Percentiles rank a stretch among this genome's conserved stretches.
phyloP scores from a whole-genome alignment of 306 rosid genomes.

The Pueraria montana region DNA sequence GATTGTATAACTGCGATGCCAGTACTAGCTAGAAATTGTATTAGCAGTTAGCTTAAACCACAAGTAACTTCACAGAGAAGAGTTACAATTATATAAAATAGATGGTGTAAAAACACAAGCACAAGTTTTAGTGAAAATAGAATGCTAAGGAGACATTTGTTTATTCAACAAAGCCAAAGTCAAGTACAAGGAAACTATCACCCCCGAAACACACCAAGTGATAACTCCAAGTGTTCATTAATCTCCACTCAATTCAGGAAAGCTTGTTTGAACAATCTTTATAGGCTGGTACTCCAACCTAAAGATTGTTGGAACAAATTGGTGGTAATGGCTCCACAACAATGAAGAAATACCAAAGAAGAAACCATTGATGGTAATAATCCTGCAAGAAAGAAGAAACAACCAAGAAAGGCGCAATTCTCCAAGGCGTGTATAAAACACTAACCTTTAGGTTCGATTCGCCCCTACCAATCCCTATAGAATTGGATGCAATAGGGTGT shows the following conservation, averaged over 20 bases:
- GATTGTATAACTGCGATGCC: neutral
- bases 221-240: neutral
- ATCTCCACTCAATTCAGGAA: neutral
- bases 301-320: too few relatives aligned
- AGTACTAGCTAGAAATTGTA: neutral
- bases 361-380: too few relatives aligned
- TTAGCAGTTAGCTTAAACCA: neutral
- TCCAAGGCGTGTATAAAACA: too few relatives aligned
- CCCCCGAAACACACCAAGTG: neutral
- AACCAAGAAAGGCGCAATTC: too few relatives aligned
- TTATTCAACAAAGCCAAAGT: neutral
- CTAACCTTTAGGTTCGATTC: too few relatives aligned
- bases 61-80: slow-evolving; percentile 24
- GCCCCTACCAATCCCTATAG: too few relatives aligned
- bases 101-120: neutral
- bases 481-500: too few relatives aligned
- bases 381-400: too few relatives aligned
- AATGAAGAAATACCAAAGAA: too few relatives aligned
- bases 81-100: slow-evolving; percentile 16
- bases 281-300: too few relatives aligned
- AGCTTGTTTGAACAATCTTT: too few relatives aligned
- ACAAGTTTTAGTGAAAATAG: neutral
- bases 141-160: neutral
- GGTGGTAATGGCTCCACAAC: too few relatives aligned
- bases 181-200: slow-evolving; percentile 1